A percentile compares a stretch with the other conserved stretches of the same genome.
Evolutionary conservation across 345 rosid species (phyloP).

Genomic region (Eutrema yunnanense): DNA sequence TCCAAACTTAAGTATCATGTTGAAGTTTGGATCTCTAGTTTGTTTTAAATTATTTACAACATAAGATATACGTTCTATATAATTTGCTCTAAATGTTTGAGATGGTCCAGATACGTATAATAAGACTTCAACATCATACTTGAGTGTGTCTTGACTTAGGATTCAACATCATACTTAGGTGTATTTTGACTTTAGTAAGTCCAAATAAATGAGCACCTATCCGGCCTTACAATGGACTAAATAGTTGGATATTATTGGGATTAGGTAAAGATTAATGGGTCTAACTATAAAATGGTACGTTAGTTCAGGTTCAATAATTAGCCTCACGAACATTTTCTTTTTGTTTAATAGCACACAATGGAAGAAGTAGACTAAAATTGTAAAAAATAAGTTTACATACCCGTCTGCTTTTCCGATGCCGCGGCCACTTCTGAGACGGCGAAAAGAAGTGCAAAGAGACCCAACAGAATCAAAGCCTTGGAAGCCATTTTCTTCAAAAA

Average conservation of each 20-base stretch:
- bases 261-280: too few species aligned
- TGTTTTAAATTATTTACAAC: neutral
- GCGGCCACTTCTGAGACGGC: conserved; percentile 9
- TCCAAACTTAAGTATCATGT: too few species aligned
- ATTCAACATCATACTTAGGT: neutral
- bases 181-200: too few species aligned
- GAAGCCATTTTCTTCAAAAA: conserved; percentile 3
- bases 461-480: conserved; percentile 12
- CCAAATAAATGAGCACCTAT: too few species aligned
- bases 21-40: too few species aligned
- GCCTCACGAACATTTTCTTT: neutral
- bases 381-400: neutral
- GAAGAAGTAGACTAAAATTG: neutral
- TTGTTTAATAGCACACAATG: too few species aligned
- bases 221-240: too few species aligned
- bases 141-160: neutral
- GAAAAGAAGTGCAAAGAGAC: conserved; percentile 18
- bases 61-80: too few species aligned
- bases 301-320: neutral
- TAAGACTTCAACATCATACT: neutral
- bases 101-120: neutral
- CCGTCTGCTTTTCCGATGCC: neutral
- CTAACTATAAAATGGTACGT: neutral
- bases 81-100: neutral
- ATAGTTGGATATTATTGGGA: too few species aligned